Evolutionary conservation across 768 basidiomycete genomes (phyloP).

Genomic region (Mycena epipterygia): DNA sequence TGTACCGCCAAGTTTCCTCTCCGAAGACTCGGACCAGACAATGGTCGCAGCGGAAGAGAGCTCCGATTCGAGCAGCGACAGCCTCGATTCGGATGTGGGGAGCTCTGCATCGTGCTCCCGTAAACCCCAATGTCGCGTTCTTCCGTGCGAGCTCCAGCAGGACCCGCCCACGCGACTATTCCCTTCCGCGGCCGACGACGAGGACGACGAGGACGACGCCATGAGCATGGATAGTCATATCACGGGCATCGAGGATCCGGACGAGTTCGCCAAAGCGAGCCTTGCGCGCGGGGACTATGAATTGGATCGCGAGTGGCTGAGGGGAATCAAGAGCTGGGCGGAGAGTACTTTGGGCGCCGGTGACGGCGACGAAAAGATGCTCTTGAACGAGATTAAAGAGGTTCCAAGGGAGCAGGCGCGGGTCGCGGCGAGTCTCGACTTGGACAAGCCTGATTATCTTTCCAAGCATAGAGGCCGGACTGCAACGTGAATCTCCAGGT

Average conservation of each 20-base stretch:
- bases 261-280: conserved; percentile 15
- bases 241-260: conserved; percentile 22
- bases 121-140: conserved; percentile 10
- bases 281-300: neutral
- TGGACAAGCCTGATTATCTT: neutral
- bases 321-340: conserved; percentile 4
- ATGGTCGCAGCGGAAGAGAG: neutral
- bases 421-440: conserved; percentile 16
- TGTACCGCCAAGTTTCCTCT: conserved; percentile 16
- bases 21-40: conserved; percentile 1
- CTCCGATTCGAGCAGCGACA: neutral
- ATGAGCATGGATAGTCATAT: conserved; percentile 23
- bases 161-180: neutral
- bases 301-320: neutral
- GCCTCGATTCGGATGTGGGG: neutral
- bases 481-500: neutral
- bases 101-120: neutral
- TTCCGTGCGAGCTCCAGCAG: conserved; percentile 1
- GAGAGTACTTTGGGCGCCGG: neutral
- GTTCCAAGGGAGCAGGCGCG: conserved; percentile 11
- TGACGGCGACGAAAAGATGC: neutral
- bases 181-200: neutral
- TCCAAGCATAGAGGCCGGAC: neutral
- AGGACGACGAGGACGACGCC: conserved; percentile 14
- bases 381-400: conserved; percentile 8